Evolutionary conservation across 1,284 basidiomycete species (phyloP).

Genomic region (Fomitopsis pinicola): DNA sequence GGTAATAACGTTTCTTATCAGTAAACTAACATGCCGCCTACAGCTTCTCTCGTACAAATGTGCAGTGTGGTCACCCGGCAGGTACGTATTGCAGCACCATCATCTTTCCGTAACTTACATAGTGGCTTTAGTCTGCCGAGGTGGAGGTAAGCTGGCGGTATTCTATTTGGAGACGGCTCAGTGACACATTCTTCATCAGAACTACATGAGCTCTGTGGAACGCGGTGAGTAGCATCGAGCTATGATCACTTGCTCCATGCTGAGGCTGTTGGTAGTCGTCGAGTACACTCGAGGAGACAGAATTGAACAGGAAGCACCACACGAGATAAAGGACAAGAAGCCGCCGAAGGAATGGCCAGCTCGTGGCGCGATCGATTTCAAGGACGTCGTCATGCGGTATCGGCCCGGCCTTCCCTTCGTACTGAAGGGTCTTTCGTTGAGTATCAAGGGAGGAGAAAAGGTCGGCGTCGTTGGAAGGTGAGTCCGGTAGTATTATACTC

Average conservation of each 20-base stretch:
- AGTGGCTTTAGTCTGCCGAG: constrained; percentile 44
- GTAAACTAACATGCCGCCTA: background rate
- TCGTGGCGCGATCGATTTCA: constrained; percentile 46
- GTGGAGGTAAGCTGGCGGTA: constrained; percentile 43
- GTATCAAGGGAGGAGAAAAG: constrained; percentile 69
- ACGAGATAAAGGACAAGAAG: constrained; percentile 49
- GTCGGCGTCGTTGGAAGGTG: constrained; percentile 69
- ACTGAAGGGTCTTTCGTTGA: constrained; percentile 52
- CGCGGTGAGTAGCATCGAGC: constrained; percentile 34
- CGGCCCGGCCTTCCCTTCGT: constrained; percentile 54
- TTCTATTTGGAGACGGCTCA: constrained; percentile 1
- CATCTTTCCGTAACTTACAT: background rate
- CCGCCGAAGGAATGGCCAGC: constrained; percentile 52
- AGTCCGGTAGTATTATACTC: background rate
- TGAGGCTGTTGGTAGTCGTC: constrained; percentile 34
- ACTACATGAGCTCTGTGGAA: constrained; percentile 76
- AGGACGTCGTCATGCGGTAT: constrained; percentile 54
- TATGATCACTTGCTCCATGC: background rate
- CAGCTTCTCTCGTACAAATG: constrained; percentile 52
- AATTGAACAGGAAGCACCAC: constrained; percentile 62
- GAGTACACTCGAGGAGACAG: constrained; percentile 54
- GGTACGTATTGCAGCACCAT: constrained; percentile 10
- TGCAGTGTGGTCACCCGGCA: constrained; percentile 53
- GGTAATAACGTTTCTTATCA: background rate
- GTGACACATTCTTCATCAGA: constrained; percentile 30